Evolutionary conservation across 202 grass and related monocot genomes (phyloP), one percentile per base, ranked within the genome.

Genomic region (Schoenoplectus tabernaemontani): DNA sequence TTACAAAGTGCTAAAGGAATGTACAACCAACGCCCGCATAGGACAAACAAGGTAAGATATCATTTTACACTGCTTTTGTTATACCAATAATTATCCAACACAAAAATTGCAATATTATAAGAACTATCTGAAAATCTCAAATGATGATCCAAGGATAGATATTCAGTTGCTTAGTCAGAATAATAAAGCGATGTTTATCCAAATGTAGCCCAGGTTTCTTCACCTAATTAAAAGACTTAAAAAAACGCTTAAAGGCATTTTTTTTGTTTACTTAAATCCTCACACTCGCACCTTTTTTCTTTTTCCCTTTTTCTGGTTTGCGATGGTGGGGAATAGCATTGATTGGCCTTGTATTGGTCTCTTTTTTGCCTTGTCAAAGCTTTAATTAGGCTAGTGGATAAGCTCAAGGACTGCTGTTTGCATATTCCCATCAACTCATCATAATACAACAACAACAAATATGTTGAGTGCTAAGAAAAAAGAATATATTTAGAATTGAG

Each of bases 381-480:
- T 79, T 79, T 79, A 47, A 63, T 78, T 59, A 42, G 34, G 57
- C 16, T 26, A 79, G 77, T 11, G 41, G 77, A 79, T 79, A 79
- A 79, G 77, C n/a, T 48, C 77, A 79, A 61, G 16, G 10, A 2
- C 2, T 60, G 7, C 41, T 44, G 41, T 33, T 61, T 62, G 10
- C 22, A 46, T 79, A 38, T 59, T 78, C 50, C 24, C 17, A 57
- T 78, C 36, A 38, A 51, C 43, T 23, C 33, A 56, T 78, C 32
- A 74, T 22, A 59, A 41, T 7, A 41, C 37, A 56, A 19, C 6
- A n/a, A 58, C 30, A 58, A 37, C 37, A 59, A 9, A 58, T 30
- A 39, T 69, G 7, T 6, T 69, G 19, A 69, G 65, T 69, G 38
- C 65, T 43, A 41, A 69, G n/a, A 13, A 69, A 42, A 67, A 69